These are phyloP conservation scores for Wallemia ichthyophaga DNA, from an alignment of 1,284 basidiomycete genomes.

Conservation along the genomic window DNA sequence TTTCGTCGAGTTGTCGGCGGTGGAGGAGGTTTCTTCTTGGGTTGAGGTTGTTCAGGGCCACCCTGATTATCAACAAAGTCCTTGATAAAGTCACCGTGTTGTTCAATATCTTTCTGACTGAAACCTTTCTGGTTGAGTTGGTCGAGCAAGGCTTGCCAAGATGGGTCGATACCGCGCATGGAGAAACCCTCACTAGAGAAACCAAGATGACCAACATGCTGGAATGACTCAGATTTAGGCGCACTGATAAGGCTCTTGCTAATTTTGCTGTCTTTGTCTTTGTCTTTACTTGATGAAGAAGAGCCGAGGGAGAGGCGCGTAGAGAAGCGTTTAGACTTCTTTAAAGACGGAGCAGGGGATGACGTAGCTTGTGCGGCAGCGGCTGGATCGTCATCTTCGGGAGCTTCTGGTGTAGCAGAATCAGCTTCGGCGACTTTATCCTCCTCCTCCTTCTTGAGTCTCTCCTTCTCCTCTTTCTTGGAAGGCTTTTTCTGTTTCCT, in stretches of 20 bases:
- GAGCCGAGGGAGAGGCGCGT: background rate
- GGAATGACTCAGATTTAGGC: constrained; percentile 30
- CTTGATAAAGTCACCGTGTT: constrained; percentile 70
- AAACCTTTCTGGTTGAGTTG: constrained; percentile 42
- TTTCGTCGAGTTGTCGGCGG: constrained; percentile 15
- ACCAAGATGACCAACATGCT: constrained; percentile 84
- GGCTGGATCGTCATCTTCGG: no score
- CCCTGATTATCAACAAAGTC: constrained; percentile 37
- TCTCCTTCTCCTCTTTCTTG: constrained; percentile 31
- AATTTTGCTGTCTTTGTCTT: background rate
- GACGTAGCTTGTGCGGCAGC: background rate
- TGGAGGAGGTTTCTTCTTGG: constrained; percentile 24
- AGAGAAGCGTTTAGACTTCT: background rate
- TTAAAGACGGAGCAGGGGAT: background rate
- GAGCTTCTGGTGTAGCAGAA: no score
- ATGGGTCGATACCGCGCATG: constrained; percentile 64
- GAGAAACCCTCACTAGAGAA: constrained; percentile 69
- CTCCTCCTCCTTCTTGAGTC: constrained; percentile 22
- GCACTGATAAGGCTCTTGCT: background rate
- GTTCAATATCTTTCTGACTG: constrained; percentile 27
- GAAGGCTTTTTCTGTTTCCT: constrained; percentile 13
- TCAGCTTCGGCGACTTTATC: constrained; percentile 74
- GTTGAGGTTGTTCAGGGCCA: constrained; percentile 14
- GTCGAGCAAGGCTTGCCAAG: constrained; percentile 51
- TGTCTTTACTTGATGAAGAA: background rate